A percentile compares a stretch with the other conserved stretches of the same genome.
phyloP scores from a whole-genome alignment of 1,284 basidiomycete species.

The Puccinia polysora region DNA sequence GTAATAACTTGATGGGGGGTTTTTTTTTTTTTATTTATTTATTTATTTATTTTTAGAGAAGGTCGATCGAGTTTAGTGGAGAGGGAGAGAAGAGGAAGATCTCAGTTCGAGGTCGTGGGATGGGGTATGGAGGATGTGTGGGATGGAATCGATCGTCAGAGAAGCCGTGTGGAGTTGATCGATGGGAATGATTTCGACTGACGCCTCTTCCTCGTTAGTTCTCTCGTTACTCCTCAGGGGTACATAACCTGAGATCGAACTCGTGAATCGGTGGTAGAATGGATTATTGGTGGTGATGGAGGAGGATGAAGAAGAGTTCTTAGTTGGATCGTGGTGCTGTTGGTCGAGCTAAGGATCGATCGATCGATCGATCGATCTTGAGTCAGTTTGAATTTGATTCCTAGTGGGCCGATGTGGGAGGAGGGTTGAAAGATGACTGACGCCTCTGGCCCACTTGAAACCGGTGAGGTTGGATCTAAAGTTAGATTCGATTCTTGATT shows the following conservation, averaged over 20 bases:
- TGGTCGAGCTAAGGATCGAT: neutral
- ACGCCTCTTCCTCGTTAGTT: constrained; percentile 93
- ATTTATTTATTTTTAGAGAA: neutral
- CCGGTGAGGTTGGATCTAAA: constrained; percentile 19
- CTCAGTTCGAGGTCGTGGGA: neutral
- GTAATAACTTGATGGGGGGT: constrained; percentile 56
- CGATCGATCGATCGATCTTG: neutral
- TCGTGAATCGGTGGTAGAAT: constrained; percentile 59
- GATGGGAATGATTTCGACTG: too few species aligned
- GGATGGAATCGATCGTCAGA: too few species aligned
- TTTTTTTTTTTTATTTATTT: neutral
- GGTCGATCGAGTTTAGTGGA: neutral
- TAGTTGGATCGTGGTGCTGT: neutral
- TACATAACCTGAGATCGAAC: constrained; percentile 66
- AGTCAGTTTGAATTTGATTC: neutral
- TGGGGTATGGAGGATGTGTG: neutral
- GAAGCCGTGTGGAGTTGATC: too few species aligned
- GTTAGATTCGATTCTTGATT: too few species aligned
- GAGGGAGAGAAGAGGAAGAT: too few species aligned
- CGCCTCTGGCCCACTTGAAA: constrained; percentile 37
- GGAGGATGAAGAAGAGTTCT: neutral
- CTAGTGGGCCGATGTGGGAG: neutral
- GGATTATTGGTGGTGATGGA: neutral
- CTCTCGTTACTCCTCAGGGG: constrained; percentile 76
- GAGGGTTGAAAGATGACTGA: neutral